Base-by-base conservation (phyloP, 352 stramenopile species). In the Phytopythium ostracodes region DNA sequence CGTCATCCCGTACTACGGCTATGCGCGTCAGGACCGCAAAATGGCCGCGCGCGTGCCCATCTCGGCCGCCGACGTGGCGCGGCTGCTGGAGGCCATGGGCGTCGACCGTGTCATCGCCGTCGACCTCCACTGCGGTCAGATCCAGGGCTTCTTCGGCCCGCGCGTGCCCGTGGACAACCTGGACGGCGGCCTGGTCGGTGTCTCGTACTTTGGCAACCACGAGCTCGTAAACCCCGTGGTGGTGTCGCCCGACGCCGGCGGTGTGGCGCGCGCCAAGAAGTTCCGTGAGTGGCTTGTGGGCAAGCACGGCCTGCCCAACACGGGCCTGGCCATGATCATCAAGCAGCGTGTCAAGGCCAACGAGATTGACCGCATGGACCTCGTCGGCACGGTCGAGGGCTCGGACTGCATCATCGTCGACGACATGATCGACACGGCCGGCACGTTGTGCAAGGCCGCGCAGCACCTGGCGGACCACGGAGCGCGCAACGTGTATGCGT, bases 341-440 rank as follows among this genome's bases (percentile, higher is more conserved):
- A 99, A 99, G 84, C 98, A 99, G 88, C 93, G 98, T 68, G 92
- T 98, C 62, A 97, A 97, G 71, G 94, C 97, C 56, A 97, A 97
- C 67, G 88, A 98, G 72, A 98, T 99, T 53, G 97, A 99, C 74
- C 84, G 89, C 60, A 99, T 99, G 98, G 98, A 99, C 77, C 84
- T 99, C 14, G 98, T 99, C 36, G 98, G 98, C 44, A 97, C 98
- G 64, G 98, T 99, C 24, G 91, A 97, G 58, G 97, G 97, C 69
- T 99, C 92, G 54, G 98, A 99, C 81, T 99, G 96, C 67, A 99
- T 99, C 71, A 99, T 99, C 64, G 98, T 99, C 20, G 98, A 99
- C 75, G 98, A 99, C 78, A 99, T 99, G 98, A 99, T 99, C 71
- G 98, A 99, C 81, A 99, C 98, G 46, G 98, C 97, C 43, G 98